phyloP scores from a whole-genome alignment of 164 flowering plant genomes.

The Echeveria elegans region DNA sequence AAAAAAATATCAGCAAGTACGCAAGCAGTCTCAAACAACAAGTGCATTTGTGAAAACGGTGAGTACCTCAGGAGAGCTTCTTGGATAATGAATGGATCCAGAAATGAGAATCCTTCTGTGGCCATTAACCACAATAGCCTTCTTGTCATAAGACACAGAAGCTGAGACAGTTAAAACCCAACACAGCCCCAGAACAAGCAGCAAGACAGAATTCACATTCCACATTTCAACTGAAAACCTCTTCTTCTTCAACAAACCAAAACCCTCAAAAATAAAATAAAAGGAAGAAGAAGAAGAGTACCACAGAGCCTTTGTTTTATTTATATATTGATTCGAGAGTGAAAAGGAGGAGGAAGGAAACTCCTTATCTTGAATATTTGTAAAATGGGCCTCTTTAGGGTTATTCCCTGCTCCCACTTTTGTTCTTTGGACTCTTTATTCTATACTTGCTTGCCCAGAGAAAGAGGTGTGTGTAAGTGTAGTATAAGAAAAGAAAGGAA shows the following conservation, averaged over 20 bases:
- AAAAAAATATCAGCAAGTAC: not conserved
- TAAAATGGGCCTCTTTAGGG: not conserved
- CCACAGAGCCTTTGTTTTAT: slow-evolving; percentile 2
- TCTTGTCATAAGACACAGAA: slow-evolving; percentile 60
- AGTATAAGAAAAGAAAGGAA: not conserved
- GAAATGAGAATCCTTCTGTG: slow-evolving; percentile 71
- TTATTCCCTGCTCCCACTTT: slow-evolving; percentile 10
- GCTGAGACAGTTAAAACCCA: slow-evolving; percentile 26
- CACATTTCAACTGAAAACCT: slow-evolving; percentile 23
- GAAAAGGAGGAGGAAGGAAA: not conserved
- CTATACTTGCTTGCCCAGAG: slow-evolving; percentile 13
- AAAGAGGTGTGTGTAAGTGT: not conserved
- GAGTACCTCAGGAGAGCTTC: slow-evolving; percentile 81
- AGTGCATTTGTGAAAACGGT: slow-evolving; percentile 18
- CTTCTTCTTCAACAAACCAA: not conserved
- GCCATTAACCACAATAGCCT: slow-evolving; percentile 66
- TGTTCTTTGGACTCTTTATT: slow-evolving; percentile 20
- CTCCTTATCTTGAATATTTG: not conserved
- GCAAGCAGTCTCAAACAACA: slow-evolving; percentile 5
- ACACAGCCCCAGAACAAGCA: slow-evolving; percentile 19
- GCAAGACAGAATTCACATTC: slow-evolving; percentile 14
- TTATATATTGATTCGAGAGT: not conserved
- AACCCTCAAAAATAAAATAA: slow-evolving; percentile 1
- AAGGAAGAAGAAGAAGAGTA: no score
- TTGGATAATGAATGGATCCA: slow-evolving; percentile 88